Evolutionary conservation across 2,329 filamentous ascomycete species (phyloP), one percentile per base, ranked within the genome.

Genomic region (Aspergillus calidoustus): DNA sequence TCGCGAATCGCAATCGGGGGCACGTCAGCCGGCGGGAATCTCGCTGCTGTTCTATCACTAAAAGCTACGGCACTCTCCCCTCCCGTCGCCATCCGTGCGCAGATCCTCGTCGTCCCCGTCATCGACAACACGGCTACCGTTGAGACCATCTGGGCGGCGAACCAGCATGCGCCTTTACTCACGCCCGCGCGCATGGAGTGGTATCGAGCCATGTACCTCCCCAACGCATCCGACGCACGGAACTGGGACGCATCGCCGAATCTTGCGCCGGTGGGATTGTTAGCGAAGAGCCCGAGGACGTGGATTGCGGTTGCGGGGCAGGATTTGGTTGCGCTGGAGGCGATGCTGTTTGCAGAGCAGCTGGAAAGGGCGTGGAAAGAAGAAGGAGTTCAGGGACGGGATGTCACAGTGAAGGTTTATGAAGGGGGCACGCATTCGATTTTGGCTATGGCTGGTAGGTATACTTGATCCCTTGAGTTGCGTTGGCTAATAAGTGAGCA

Each of bases 241-340:
- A 43, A 43, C 4, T 54, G 51, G 51, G 51, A 54, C 3, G 51
- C 34, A 44, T 54, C 51, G 34, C 51, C 51, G 7, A 23, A 23
- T n/a, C 17, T 43, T 13, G 51, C 51, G 34, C 51, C 51, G 22
- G 51, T 7, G 8, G 31, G 28, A n/a, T 3, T 54, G 3, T 8
- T 54, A 3, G 31, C 51, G 7, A 43, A 13, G 38, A 25, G 22
- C 9, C 51, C 51, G 7, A 22, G 11, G n/a, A 54, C 51, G 5
- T 54, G 17, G 8, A 43, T 54, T 17, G 51, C 31, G 15, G 51
- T 54, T 4, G 5, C 51, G 6, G 51, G 23, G 3, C 11, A 15
- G 17, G 51, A 54, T 44, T 19, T 44, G 7, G n/a, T 54, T 4
- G 51, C 51, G 5, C 31, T 34, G 1, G 51, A 54, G 51, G 51